Conservation (phyloP, 805 yeast species). For the Torulaspora indica region DNA sequence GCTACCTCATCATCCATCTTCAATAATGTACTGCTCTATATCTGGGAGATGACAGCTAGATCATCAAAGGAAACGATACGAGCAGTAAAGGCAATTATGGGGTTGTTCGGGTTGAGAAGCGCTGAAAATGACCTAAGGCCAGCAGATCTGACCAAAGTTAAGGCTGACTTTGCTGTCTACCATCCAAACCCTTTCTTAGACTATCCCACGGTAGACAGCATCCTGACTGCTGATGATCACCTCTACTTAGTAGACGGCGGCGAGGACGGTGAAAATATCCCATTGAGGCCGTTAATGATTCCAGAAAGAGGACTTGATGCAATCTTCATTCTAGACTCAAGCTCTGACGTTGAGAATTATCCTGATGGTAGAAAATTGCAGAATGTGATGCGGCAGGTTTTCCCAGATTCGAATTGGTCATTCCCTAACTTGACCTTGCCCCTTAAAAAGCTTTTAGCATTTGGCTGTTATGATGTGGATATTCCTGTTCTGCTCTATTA, state of each 20-base stretch:
- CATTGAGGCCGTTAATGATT: constrained; percentile 60
- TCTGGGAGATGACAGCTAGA: constrained; percentile 40
- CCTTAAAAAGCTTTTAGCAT: constrained; percentile 59
- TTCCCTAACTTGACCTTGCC: constrained; percentile 24
- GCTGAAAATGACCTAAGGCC: constrained; percentile 3
- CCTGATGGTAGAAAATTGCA: constrained; percentile 56
- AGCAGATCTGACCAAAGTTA: constrained; percentile 6
- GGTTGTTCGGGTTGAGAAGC: constrained; percentile 23
- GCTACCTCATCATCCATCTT: constrained; percentile 64
- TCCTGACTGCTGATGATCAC: constrained; percentile 31
- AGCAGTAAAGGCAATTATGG: constrained; percentile 35
- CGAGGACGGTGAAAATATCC: constrained; percentile 69
- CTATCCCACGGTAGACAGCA: constrained; percentile 23
- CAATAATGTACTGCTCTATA: constrained; percentile 48
- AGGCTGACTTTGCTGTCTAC: constrained; percentile 50
- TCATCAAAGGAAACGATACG: constrained; percentile 34
- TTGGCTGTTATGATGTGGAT: constrained; percentile 61
- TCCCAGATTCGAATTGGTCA: constrained; percentile 11
- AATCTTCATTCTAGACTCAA: constrained; percentile 56
- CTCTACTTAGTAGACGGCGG: constrained; percentile 71
- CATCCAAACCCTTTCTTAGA: constrained; percentile 59
- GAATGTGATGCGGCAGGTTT: constrained; percentile 32
- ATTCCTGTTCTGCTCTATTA: constrained; percentile 51
- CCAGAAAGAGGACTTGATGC: constrained; percentile 58
- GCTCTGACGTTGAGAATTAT: constrained; percentile 50